These are phyloP conservation scores for Russula sp. DNA, from an alignment of 768 basidiomycete genomes.

Conservation along the genomic window DNA sequence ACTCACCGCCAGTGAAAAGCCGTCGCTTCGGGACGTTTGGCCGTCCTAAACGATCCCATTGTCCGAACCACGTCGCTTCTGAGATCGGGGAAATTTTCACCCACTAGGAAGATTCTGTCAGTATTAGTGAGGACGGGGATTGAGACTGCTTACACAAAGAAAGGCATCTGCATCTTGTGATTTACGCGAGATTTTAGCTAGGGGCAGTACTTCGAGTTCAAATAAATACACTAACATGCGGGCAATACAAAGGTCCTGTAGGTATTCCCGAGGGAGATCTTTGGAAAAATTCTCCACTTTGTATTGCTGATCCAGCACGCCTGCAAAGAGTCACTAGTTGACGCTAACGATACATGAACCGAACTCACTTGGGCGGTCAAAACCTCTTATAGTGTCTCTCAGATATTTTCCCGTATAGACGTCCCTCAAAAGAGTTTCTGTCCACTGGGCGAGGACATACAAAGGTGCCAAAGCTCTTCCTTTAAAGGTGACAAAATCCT, in stretches of 20 bases:
- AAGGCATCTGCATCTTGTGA: slow-evolving; percentile 18
- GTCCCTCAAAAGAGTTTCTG: slow-evolving; percentile 11
- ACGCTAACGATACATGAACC: neutral
- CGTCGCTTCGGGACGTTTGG: neutral
- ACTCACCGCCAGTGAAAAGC: slow-evolving; percentile 13
- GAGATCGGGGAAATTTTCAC: slow-evolving; percentile 12
- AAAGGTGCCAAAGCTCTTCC: neutral
- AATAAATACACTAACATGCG: slow-evolving; percentile 14
- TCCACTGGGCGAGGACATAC: neutral
- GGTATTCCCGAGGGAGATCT: neutral
- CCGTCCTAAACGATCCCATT: neutral
- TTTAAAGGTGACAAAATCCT: slow-evolving; percentile 22
- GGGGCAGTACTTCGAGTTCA: neutral
- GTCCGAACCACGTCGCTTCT: slow-evolving; percentile 3
- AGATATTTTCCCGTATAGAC: slow-evolving; percentile 20
- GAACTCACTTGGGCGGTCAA: neutral
- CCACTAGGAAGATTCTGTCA: slow-evolving; percentile 2
- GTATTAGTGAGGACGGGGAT: neutral
- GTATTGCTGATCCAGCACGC: neutral
- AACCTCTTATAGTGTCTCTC: neutral
- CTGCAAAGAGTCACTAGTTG: neutral
- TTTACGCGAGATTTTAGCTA: neutral
- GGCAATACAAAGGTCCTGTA: slow-evolving; percentile 17
- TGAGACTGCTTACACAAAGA: slow-evolving; percentile 15
- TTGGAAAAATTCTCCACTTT: neutral